Evolutionary conservation across 345 rosid species (phyloP).

Genomic region (Salix udensis): DNA sequence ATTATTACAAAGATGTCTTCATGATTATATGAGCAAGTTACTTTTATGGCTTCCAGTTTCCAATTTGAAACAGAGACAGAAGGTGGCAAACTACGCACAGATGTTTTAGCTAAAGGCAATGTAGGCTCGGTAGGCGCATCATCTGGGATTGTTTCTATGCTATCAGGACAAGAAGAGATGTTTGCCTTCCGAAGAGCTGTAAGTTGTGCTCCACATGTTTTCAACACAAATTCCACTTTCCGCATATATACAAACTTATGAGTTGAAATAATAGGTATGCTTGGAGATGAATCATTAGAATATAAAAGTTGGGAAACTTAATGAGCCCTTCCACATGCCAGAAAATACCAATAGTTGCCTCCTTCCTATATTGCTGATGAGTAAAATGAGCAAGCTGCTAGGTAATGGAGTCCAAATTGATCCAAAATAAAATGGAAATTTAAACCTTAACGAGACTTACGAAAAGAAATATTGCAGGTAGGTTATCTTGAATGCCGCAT

Average conservation of each 20-base stretch:
- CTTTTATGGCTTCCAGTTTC: conserved; percentile 45
- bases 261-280: not conserved
- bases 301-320: not conserved
- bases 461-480: not conserved
- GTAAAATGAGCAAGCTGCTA: not conserved
- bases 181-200: conserved; percentile 93
- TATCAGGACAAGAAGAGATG: conserved; percentile 86
- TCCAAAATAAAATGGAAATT: not conserved
- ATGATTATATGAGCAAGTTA: conserved; percentile 5
- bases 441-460: not conserved
- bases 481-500: not conserved
- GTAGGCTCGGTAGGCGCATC: conserved; percentile 67
- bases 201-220: conserved; percentile 32
- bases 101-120: conserved; percentile 72
- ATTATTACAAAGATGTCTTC: not conserved
- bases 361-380: not conserved
- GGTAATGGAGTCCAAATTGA: not conserved
- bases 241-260: not conserved
- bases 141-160: conserved; percentile 60
- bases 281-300: not conserved
- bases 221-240: not conserved
- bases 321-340: not conserved
- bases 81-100: conserved; percentile 66
- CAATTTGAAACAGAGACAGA: conserved; percentile 89
- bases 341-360: not conserved